Evolutionary conservation across 495 filamentous ascomycete genomes (phyloP).

Genomic region (Talaromyces trachyspermus): DNA sequence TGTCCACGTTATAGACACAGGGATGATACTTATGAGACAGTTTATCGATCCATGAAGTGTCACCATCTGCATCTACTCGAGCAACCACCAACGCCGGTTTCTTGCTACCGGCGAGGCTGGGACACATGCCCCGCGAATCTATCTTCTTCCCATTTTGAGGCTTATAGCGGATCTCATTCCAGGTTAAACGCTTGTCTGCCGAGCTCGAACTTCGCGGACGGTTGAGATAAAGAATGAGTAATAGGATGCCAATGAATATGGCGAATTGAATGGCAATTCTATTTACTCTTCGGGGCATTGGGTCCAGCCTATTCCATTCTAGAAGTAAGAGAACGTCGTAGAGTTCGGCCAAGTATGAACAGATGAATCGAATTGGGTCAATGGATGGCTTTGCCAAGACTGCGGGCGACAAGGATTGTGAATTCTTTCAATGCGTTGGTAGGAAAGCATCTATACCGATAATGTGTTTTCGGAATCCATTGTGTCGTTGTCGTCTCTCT

Average conservation of each 20-base stretch:
- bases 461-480: too few relatives aligned
- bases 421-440: too few relatives aligned
- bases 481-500: too few relatives aligned
- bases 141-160: slow-evolving; percentile 21
- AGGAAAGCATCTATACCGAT: too few relatives aligned
- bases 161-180: slow-evolving; percentile 31
- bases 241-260: slow-evolving; percentile 22
- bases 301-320: not conserved
- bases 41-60: slow-evolving; percentile 27
- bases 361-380: too few relatives aligned
- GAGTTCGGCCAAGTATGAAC: too few relatives aligned
- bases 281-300: slow-evolving; percentile 6
- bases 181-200: slow-evolving; percentile 22
- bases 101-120: slow-evolving; percentile 20
- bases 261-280: slow-evolving; percentile 22
- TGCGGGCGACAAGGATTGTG: too few relatives aligned
- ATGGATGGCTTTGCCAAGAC: too few relatives aligned
- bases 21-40: slow-evolving; percentile 29
- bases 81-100: slow-evolving; percentile 36
- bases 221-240: slow-evolving; percentile 27
- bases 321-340: not conserved
- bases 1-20: slow-evolving; percentile 50
- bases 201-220: slow-evolving; percentile 17
- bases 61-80: slow-evolving; percentile 27
- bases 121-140: slow-evolving; percentile 24